Evolutionary conservation across 179 eudicot genomes (phyloP).

Genomic region (Beta corolliflora): DNA sequence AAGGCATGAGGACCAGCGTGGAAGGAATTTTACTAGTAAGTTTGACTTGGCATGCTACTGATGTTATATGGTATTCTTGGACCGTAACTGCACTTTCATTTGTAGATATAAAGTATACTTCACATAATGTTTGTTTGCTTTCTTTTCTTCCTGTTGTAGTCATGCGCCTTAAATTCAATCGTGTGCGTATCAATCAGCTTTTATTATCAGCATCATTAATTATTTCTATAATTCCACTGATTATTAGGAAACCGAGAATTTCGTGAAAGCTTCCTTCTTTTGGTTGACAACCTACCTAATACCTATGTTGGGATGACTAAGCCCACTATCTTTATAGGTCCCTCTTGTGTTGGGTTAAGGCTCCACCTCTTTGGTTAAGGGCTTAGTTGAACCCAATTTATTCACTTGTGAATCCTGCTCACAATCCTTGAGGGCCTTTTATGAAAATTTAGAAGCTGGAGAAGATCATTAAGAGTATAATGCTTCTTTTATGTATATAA

Average conservation of each 20-base stretch:
- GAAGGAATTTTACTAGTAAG: conserved; percentile 83
- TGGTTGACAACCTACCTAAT: too few species aligned
- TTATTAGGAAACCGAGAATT: neutral
- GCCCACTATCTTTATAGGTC: too few species aligned
- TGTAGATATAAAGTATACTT: neutral
- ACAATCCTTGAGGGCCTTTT: too few species aligned
- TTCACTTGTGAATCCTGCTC: too few species aligned
- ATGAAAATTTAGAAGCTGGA: too few species aligned
- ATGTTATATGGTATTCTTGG: neutral
- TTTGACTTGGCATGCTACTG: conserved; percentile 6
- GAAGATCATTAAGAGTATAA: too few species aligned
- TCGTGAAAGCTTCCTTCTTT: too few species aligned
- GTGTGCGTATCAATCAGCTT: neutral
- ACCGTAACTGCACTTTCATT: neutral
- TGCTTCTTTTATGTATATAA: too few species aligned
- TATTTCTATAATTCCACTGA: neutral
- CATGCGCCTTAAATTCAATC: neutral
- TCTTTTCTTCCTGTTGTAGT: neutral
- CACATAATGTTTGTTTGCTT: neutral
- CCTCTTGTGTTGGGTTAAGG: too few species aligned
- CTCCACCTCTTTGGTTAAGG: too few species aligned
- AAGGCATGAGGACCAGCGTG: conserved; percentile 84
- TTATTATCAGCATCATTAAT: neutral
- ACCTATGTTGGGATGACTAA: too few species aligned
- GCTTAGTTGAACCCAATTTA: too few species aligned